Percentiles rank a stretch among this genome's conserved stretches.
Evolutionary conservation across 1,139 yeast species (phyloP).

Genomic region (Saccharomyces hybrid): DNA sequence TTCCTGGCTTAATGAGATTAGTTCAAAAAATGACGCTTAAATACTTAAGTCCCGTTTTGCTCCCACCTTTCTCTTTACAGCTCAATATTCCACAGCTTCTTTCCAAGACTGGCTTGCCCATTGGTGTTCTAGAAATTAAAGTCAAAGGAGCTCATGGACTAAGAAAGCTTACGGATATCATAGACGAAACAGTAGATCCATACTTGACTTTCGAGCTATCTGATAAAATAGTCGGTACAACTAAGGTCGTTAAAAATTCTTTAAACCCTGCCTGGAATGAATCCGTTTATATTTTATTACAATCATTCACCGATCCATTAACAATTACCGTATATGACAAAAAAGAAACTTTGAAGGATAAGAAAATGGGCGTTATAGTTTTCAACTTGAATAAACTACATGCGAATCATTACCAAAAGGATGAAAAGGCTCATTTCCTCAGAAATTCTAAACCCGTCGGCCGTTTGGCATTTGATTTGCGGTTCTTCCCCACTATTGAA

Average conservation of each 20-base stretch:
- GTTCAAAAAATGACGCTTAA: constrained; percentile 79
- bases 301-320: constrained; percentile 74
- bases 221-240: constrained; percentile 52
- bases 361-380: constrained; percentile 68
- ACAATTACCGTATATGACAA: constrained; percentile 62
- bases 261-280: constrained; percentile 78
- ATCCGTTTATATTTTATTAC: constrained; percentile 59
- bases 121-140: constrained; percentile 74
- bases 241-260: constrained; percentile 60
- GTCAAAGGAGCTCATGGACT: constrained; percentile 61
- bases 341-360: constrained; percentile 74
- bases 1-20: constrained; percentile 80
- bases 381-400: constrained; percentile 64
- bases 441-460: constrained; percentile 84
- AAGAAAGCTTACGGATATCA: constrained; percentile 53
- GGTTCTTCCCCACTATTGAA: constrained; percentile 73
- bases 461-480: constrained; percentile 56
- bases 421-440: constrained; percentile 50
- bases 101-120: constrained; percentile 79
- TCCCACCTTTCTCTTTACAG: constrained; percentile 86
- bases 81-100: constrained; percentile 83
- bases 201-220: constrained; percentile 67
- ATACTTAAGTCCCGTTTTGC: constrained; percentile 80
- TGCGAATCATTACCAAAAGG: constrained; percentile 46
- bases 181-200: constrained; percentile 83